phyloP scores from a whole-genome alignment of 2,329 filamentous ascomycete species.

The Alternaria conjuncta region DNA sequence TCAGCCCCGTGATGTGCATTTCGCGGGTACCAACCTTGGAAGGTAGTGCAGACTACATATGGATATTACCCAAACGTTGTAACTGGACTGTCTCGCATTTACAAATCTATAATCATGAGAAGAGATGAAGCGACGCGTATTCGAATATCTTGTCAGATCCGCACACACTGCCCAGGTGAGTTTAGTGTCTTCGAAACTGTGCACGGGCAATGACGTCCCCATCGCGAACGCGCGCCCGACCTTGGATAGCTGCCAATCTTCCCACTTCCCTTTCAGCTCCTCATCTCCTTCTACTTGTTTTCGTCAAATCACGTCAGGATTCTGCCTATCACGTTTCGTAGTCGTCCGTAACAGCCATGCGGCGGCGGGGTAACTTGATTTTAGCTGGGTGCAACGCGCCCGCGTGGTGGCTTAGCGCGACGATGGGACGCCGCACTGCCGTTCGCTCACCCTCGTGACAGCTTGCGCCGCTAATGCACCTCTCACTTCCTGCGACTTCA shows the following conservation, averaged over 20 bases:
- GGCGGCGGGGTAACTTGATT: conserved; percentile 1
- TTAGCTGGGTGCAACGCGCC: conserved; percentile 3
- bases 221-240: neutral
- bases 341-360: neutral
- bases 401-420: neutral
- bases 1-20: neutral
- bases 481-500: neutral
- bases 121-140: neutral
- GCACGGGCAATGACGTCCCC: neutral
- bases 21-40: neutral
- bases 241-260: neutral
- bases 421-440: neutral
- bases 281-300: neutral
- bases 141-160: neutral
- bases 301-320: neutral
- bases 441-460: neutral
- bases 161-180: neutral
- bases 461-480: conserved; percentile 1
- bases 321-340: neutral
- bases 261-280: neutral
- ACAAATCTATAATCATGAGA: neutral
- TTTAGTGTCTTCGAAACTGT: neutral
- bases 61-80: too few relatives aligned
- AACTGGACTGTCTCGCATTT: neutral
- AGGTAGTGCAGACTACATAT: neutral